Base-by-base conservation (phyloP, 2,329 filamentous ascomycete species). In the Trichoderma gracile region DNA sequence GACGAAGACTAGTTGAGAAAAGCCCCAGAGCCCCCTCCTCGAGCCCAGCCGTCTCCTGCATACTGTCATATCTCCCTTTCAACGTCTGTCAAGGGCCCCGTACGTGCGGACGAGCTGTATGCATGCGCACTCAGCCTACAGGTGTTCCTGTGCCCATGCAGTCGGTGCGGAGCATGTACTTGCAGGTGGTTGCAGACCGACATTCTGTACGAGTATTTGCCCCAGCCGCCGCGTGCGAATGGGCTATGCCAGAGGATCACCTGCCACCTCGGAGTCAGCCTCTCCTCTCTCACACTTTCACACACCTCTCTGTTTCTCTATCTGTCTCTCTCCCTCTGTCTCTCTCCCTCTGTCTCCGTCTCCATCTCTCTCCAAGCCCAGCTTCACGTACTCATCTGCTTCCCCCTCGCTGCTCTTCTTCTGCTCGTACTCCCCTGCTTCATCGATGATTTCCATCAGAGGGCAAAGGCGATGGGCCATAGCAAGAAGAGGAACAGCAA, bases 121-220 rank as follows among this genome's bases (percentile, higher is more conserved):
- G 49, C 27, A 47, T 40, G 10, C 50, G 42, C 42, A 46, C 19
- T 42, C 50, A 49, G 33, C 33, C 33, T 38, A 49, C 12, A 33
- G 8, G 8, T 33, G 30, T 40, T 23, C 52, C 25, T 56, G 52
- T 27, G 23, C 30, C 17, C 38, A 46, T 25, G 46, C 33, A 47
- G 30, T 15, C 23, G 23, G 30, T 30, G 60, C 60, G 60, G 53
- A 56, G 43, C 12, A 38, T 14, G 33, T 43, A 50, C 23, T 46
- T 62, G 49, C 49, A 53, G 57, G n/a, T 40, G 49, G 53, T 54
- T 54, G 19, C 59, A 62, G 59, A 62, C 59, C 59, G 59, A 62
- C 59, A 62, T 62, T 62, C 59, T 53, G 14, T 27, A n/a, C n/a
- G n/a, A n/a, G n/a, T n/a, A 14, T 25, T 42, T 49, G 49, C 40